These are phyloP conservation scores for Adansonia gregorii DNA, from an alignment of 441 rosid genomes.

Conservation along the genomic window DNA sequence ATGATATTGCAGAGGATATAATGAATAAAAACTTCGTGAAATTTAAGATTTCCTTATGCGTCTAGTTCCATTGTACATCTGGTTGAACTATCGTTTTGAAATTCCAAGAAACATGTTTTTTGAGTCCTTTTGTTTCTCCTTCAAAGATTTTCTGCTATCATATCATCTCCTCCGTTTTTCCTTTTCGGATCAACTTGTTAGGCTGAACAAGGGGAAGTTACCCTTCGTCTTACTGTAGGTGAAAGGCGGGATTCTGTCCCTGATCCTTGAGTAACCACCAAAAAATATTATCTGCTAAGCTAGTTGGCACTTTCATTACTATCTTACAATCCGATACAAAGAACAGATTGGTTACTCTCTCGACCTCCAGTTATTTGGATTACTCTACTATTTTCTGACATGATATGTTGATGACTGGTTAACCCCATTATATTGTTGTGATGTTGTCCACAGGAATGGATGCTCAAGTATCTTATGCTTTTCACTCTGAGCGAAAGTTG, in stretches of 20 bases:
- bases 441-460: constrained; percentile 78
- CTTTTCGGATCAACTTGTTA: neutral
- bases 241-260: neutral
- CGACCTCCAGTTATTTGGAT: constrained; percentile 5
- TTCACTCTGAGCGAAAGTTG: constrained; percentile 83
- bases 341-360: constrained; percentile 3
- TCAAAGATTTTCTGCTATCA: constrained; percentile 10
- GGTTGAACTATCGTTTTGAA: neutral
- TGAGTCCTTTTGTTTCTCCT: constrained; percentile 8
- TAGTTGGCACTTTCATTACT: neutral
- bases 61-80: neutral
- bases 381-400: constrained; percentile 16
- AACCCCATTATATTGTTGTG: neutral
- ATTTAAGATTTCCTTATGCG: neutral
- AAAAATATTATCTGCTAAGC: constrained; percentile 4
- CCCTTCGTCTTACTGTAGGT: neutral
- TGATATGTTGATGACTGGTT: neutral
- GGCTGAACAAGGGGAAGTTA: constrained; percentile 6
- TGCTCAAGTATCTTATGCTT: constrained; percentile 95
- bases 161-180: neutral
- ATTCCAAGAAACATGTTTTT: constrained; percentile 2
- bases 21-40: neutral
- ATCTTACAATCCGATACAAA: neutral
- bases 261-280: neutral
- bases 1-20: constrained; percentile 5